phyloP scores from a whole-genome alignment of 1,139 yeast species.

The Saccharomyces hybrid region DNA sequence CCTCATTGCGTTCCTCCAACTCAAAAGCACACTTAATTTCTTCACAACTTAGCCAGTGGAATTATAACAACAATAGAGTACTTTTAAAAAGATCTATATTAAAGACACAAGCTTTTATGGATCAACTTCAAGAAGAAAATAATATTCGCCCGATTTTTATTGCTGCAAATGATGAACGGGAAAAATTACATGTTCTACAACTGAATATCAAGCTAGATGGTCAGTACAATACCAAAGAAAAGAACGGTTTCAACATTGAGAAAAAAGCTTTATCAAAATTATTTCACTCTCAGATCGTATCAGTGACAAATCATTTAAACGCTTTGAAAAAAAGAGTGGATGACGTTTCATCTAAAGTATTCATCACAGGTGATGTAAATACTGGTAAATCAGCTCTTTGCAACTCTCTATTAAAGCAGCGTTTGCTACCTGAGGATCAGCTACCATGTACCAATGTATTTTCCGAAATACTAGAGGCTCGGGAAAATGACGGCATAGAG shows the following conservation, averaged over 20 bases:
- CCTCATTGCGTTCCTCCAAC: neutral
- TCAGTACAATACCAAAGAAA: slow-evolving; percentile 10
- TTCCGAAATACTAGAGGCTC: slow-evolving; percentile 86
- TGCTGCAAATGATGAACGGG: slow-evolving; percentile 7
- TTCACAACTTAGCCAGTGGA: slow-evolving; percentile 30
- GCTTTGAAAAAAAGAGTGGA: slow-evolving; percentile 78
- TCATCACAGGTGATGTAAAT: slow-evolving; percentile 94
- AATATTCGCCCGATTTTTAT: slow-evolving; percentile 24
- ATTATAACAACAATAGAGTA: slow-evolving; percentile 27
- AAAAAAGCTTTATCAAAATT: slow-evolving; percentile 25
- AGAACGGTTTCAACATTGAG: slow-evolving; percentile 18
- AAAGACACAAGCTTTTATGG: slow-evolving; percentile 17
- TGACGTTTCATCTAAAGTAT: slow-evolving; percentile 87
- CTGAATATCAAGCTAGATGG: slow-evolving; percentile 29
- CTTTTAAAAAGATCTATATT: slow-evolving; percentile 20
- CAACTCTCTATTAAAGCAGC: slow-evolving; percentile 75
- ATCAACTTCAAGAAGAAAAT: slow-evolving; percentile 23
- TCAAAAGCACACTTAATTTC: slow-evolving; percentile 21
- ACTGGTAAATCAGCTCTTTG: slow-evolving; percentile 96
- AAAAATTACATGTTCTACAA: slow-evolving; percentile 20
- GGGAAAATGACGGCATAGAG: slow-evolving; percentile 65
- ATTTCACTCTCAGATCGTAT: slow-evolving; percentile 22
- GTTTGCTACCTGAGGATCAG: slow-evolving; percentile 87
- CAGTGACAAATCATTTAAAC: slow-evolving; percentile 56
- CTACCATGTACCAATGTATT: slow-evolving; percentile 97